Percentiles rank a stretch among this genome's conserved stretches.
Conservation (phyloP, 2,329 filamentous ascomycete species). For the Penicillium sp. region DNA sequence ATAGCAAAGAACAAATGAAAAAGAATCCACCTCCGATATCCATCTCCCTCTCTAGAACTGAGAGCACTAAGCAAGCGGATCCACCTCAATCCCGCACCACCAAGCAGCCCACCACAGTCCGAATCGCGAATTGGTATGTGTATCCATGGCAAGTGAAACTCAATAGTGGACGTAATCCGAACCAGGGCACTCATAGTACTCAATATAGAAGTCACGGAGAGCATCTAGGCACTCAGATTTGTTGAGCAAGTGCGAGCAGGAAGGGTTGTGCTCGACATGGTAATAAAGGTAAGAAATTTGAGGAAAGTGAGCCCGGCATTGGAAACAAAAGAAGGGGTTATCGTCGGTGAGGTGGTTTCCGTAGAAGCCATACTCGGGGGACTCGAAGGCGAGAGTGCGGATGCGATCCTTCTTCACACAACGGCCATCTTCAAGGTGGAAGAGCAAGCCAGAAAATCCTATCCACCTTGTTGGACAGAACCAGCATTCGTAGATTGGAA, state of each 20-base stretch:
- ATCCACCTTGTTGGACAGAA: background rate
- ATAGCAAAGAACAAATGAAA: background rate
- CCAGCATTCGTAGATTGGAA: constrained; percentile 3
- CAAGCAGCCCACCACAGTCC: background rate
- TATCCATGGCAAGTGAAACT: background rate
- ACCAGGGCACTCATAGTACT: constrained; percentile 5
- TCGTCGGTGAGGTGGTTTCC: background rate
- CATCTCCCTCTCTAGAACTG: too few species aligned
- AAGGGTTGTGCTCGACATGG: background rate
- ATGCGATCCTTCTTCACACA: constrained; percentile 1
- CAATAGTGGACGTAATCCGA: background rate
- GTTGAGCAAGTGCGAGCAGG: background rate
- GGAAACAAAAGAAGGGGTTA: background rate
- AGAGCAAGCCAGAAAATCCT: background rate
- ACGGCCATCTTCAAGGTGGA: background rate
- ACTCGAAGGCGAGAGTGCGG: constrained; percentile 1
- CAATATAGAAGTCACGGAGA: constrained; percentile 1
- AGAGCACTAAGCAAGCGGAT: background rate
- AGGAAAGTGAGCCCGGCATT: background rate
- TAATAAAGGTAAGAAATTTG: background rate
- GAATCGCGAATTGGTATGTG: background rate
- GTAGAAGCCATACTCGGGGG: background rate
- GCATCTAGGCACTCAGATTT: background rate
- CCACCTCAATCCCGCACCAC: background rate
- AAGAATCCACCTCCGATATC: background rate